phyloP scores from a whole-genome alignment of 345 rosid genomes.

The Lepidium didymum region DNA sequence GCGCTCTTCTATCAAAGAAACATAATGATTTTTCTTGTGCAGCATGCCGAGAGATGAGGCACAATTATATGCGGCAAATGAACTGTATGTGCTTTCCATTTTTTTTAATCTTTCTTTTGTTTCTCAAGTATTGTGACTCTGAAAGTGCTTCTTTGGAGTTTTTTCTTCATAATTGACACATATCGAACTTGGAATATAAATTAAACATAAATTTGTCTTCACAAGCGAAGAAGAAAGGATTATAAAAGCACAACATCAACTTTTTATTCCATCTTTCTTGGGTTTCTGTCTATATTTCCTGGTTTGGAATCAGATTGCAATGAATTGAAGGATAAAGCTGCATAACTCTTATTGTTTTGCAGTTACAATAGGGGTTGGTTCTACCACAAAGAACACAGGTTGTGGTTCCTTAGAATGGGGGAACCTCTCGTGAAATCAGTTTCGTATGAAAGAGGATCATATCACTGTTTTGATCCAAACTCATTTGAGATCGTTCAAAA shows the following conservation, averaged over 20 bases:
- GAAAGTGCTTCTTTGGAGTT: background rate
- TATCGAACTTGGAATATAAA: background rate
- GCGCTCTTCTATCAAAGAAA: background rate
- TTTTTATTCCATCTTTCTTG: slow-evolving; percentile 1
- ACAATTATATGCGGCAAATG: slow-evolving; percentile 76
- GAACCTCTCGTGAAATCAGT: slow-evolving; percentile 84
- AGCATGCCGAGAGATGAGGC: slow-evolving; percentile 98
- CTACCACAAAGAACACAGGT: slow-evolving; percentile 76
- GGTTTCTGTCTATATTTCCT: background rate
- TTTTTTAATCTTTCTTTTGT: background rate
- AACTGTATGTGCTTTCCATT: slow-evolving; percentile 54
- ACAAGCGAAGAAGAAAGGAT: background rate
- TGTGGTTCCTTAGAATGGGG: slow-evolving; percentile 65
- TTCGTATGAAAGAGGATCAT: slow-evolving; percentile 78
- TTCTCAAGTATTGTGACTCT: background rate
- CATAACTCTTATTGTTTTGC: slow-evolving; percentile 23
- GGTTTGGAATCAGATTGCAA: background rate
- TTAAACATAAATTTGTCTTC: background rate
- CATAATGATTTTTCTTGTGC: slow-evolving; percentile 22
- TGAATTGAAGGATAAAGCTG: background rate
- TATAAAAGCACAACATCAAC: background rate
- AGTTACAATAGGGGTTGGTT: slow-evolving; percentile 84
- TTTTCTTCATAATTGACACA: background rate
- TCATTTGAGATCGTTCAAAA: slow-evolving; percentile 57
- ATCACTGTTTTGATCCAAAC: slow-evolving; percentile 77